Conservation (phyloP, 805 yeast species). For the Candida dajiaensis region DNA sequence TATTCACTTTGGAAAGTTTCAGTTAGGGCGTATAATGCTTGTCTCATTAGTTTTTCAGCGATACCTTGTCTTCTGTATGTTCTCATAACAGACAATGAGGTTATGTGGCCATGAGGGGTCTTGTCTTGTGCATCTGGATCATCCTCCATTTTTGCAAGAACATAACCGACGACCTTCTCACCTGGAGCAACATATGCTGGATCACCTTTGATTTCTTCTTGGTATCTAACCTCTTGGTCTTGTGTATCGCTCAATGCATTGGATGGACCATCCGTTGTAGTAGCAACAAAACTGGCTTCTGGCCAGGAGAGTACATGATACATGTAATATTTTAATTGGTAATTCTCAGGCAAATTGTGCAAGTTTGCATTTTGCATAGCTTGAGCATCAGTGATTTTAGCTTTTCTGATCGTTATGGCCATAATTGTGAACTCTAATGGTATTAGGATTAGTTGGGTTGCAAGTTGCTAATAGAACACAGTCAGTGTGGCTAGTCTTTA, state of each 20-base stretch:
- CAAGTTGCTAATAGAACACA: no score
- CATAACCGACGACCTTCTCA: constrained; percentile 93
- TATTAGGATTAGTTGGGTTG: no score
- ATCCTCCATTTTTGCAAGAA: constrained; percentile 93
- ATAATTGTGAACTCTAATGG: constrained; percentile 29
- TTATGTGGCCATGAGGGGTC: constrained; percentile 84
- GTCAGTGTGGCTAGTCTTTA: no score
- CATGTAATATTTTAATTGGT: constrained; percentile 85
- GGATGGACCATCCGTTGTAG: constrained; percentile 51
- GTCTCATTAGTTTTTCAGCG: constrained; percentile 88
- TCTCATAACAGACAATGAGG: constrained; percentile 91
- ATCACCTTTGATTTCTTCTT: constrained; percentile 40
- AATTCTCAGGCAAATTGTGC: constrained; percentile 91
- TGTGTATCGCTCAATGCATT: constrained; percentile 8
- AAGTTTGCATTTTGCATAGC: constrained; percentile 95
- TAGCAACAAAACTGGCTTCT: constrained; percentile 93
- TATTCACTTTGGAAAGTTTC: constrained; percentile 78
- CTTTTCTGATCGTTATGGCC: constrained; percentile 87
- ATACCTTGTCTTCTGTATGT: constrained; percentile 92
- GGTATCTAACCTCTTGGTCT: constrained; percentile 17
- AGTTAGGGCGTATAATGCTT: constrained; percentile 68
- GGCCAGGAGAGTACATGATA: constrained; percentile 97
- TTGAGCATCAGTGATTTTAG: constrained; percentile 79
- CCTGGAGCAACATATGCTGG: constrained; percentile 59
- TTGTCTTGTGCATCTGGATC: constrained; percentile 73